Evolutionary conservation across 2,329 filamentous ascomycete genomes (phyloP).

Genomic region (Orbilia blumenaviensis): DNA sequence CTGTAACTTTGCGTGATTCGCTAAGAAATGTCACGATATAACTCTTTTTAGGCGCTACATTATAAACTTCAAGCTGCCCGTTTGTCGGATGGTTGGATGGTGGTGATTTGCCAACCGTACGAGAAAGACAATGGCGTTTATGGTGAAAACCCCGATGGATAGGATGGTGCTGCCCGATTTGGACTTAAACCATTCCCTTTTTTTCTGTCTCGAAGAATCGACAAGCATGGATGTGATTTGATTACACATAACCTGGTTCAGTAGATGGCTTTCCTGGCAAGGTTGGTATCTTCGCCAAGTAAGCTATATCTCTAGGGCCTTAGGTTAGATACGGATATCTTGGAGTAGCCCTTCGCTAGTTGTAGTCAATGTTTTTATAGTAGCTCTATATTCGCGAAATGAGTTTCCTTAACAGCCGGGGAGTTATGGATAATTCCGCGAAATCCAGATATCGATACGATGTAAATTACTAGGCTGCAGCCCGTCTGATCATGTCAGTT

Average conservation of each 20-base stretch:
- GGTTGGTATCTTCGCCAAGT: neutral
- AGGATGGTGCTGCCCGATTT: conserved; percentile 4
- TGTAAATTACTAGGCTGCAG: conserved; percentile 31
- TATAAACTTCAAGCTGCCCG: neutral
- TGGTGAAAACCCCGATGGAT: conserved; percentile 2
- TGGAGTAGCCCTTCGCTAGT: conserved; percentile 20
- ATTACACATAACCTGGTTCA: conserved; percentile 21
- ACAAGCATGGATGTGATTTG: conserved; percentile 22
- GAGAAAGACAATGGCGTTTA: conserved; percentile 12
- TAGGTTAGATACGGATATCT: conserved; percentile 30
- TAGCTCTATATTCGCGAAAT: conserved; percentile 10
- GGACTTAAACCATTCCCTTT: neutral
- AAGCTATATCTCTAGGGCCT: conserved; percentile 7
- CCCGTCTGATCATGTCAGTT: conserved; percentile 33
- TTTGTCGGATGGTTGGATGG: neutral
- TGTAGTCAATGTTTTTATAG: conserved; percentile 8
- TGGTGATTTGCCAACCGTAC: conserved; percentile 4
- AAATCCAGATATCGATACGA: conserved; percentile 35
- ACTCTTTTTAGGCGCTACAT: conserved; percentile 14
- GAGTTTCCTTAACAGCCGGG: conserved; percentile 32
- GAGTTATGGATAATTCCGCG: conserved; percentile 36
- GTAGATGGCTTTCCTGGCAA: conserved; percentile 6
- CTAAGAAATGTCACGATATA: conserved; percentile 27
- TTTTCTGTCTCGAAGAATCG: neutral
- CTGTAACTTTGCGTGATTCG: conserved; percentile 39